Evolutionary conservation across 2,329 filamentous ascomycete species (phyloP).

Genomic region (Bertia moriformis): DNA sequence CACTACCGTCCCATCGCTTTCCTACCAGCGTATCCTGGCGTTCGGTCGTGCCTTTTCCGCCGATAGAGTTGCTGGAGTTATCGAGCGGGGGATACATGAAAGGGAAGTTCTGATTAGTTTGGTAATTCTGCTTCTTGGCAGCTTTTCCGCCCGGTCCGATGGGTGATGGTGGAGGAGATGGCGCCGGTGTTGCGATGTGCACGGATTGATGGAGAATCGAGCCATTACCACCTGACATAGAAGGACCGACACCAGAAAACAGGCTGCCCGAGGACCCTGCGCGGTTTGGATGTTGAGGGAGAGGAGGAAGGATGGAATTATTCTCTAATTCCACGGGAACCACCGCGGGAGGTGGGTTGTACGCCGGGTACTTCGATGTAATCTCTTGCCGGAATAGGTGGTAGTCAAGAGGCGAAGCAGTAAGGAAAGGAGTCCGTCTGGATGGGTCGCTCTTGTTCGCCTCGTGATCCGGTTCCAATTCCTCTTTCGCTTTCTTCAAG

Average conservation of each 20-base stretch:
- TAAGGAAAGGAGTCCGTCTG: slow-evolving; percentile 37
- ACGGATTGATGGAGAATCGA: slow-evolving; percentile 93
- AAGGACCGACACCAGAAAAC: slow-evolving; percentile 34
- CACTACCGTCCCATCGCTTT: slow-evolving; percentile 80
- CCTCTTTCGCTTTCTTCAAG: slow-evolving; percentile 59
- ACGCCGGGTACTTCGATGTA: slow-evolving; percentile 92
- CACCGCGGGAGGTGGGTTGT: slow-evolving; percentile 71
- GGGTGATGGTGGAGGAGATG: slow-evolving; percentile 86
- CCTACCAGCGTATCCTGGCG: slow-evolving; percentile 69
- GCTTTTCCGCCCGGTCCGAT: slow-evolving; percentile 58
- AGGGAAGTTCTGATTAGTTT: slow-evolving; percentile 96
- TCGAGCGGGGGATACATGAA: slow-evolving; percentile 94
- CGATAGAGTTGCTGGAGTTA: slow-evolving; percentile 73
- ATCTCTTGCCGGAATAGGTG: slow-evolving; percentile 94
- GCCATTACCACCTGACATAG: slow-evolving; percentile 38
- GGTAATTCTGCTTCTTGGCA: slow-evolving; percentile 97
- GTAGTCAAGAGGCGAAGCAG: slow-evolving; percentile 87
- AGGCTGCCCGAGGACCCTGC: slow-evolving; percentile 38
- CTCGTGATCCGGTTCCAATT: slow-evolving; percentile 41
- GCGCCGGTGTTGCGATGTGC: slow-evolving; percentile 94
- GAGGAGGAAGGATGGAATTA: slow-evolving; percentile 74
- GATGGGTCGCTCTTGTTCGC: slow-evolving; percentile 43
- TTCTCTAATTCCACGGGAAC: slow-evolving; percentile 82
- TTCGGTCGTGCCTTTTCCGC: slow-evolving; percentile 73
- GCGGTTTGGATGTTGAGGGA: slow-evolving; percentile 60